These are phyloP conservation scores for Kernera saxatilis DNA, from an alignment of 345 rosid genomes.

Conservation along the genomic window DNA sequence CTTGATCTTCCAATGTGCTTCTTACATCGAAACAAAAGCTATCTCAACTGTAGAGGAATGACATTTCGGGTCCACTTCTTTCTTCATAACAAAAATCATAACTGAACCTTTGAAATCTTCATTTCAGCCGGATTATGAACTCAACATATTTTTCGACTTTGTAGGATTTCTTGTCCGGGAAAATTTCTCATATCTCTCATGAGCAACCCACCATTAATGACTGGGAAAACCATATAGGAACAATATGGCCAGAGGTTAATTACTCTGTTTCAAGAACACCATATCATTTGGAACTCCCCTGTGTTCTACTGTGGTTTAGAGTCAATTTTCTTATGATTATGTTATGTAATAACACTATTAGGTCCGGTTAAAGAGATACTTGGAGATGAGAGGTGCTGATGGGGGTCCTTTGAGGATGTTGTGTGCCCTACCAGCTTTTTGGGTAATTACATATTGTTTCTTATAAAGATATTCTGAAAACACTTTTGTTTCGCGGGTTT, in stretches of 20 bases:
- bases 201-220: slow-evolving; percentile 71
- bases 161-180: slow-evolving; percentile 46
- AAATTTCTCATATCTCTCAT: too few species aligned
- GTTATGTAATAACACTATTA: slow-evolving; percentile 21
- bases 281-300: not conserved
- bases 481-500: not conserved
- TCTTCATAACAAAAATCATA: too few species aligned
- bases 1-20: slow-evolving; percentile 93
- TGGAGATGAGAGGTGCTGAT: slow-evolving; percentile 99
- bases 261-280: not conserved
- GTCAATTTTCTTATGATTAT: not conserved
- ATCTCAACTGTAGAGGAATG: slow-evolving; percentile 72
- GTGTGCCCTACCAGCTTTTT: slow-evolving; percentile 93
- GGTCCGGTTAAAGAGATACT: slow-evolving; percentile 91
- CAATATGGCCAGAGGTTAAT: slow-evolving; percentile 81
- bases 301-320: not conserved
- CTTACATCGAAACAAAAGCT: slow-evolving; percentile 56
- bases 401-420: slow-evolving; percentile 95
- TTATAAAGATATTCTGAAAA: not conserved
- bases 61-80: slow-evolving; percentile 61
- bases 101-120: slow-evolving; percentile 23
- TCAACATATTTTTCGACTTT: not conserved
- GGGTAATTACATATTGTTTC: slow-evolving; percentile 49
- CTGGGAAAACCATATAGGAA: slow-evolving; percentile 84
- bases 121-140: too few species aligned